Evolutionary conservation across 148 eudicot genomes (phyloP).

Genomic region (Dianthus caryophyllus): DNA sequence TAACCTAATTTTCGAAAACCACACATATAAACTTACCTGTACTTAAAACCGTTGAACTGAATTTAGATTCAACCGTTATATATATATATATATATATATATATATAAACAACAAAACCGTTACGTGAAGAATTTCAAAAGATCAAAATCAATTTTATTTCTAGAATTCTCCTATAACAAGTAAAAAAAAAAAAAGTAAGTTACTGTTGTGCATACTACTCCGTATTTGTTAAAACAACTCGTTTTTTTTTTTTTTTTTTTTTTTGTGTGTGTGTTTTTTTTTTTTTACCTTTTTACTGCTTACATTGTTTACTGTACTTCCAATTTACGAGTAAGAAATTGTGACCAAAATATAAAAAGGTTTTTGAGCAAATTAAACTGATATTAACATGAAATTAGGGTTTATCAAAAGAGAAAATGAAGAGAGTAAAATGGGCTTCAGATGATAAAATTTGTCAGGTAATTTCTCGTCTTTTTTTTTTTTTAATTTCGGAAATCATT

Average conservation of each 20-base stretch:
- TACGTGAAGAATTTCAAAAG: no score
- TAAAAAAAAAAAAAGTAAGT: no score
- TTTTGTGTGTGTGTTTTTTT: no score
- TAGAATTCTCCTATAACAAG: background rate
- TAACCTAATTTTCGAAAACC: no score
- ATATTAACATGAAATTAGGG: background rate
- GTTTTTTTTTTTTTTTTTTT: no score
- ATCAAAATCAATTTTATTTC: background rate
- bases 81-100: no score
- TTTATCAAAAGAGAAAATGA: conserved; percentile 1
- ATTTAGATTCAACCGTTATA: no score
- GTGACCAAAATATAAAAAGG: background rate
- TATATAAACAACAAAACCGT: no score
- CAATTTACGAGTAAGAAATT: background rate
- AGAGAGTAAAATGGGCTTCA: conserved; percentile 4
- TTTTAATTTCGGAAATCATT: background rate
- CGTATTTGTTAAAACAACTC: background rate
- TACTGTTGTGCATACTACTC: background rate
- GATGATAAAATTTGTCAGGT: conserved; percentile 2
- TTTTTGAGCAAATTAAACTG: background rate
- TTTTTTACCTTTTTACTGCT: background rate
- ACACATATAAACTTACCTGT: no score
- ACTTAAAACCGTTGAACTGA: no score
- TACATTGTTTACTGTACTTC: background rate
- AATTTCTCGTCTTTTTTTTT: background rate